Evolutionary conservation across 2,329 filamentous ascomycete genomes (phyloP).

Genomic region (Alternaria sp.): DNA sequence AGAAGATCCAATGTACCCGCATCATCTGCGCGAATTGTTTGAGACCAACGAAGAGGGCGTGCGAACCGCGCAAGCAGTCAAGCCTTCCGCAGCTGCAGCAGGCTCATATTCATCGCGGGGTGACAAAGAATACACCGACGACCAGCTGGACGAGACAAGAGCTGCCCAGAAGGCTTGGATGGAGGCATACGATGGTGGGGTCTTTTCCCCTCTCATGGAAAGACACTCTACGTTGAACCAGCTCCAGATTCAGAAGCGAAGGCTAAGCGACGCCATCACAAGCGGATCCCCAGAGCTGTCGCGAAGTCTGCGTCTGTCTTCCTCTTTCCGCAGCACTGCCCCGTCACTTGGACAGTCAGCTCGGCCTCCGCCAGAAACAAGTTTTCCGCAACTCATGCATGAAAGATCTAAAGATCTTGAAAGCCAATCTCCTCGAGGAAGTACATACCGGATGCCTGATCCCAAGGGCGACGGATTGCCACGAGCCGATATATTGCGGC

Average conservation of each 20-base stretch:
- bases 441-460: conserved; percentile 15
- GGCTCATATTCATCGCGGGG: conserved; percentile 33
- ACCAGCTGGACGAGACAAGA: conserved; percentile 25
- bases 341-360: conserved; percentile 29
- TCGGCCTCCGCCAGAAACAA: conserved; percentile 30
- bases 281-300: conserved; percentile 24
- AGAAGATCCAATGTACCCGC: conserved; percentile 48
- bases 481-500: conserved; percentile 40
- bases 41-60: background rate
- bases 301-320: conserved; percentile 33
- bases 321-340: conserved; percentile 37
- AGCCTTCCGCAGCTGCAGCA: conserved; percentile 9
- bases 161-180: conserved; percentile 43
- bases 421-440: conserved; percentile 29
- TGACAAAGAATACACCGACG: conserved; percentile 25
- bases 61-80: conserved; percentile 4
- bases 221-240: conserved; percentile 6
- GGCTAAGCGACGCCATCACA: conserved; percentile 7
- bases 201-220: conserved; percentile 37
- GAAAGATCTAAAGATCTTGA: conserved; percentile 25
- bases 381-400: conserved; percentile 32
- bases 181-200: conserved; percentile 46
- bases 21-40: conserved; percentile 23
- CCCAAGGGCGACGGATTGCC: conserved; percentile 23
- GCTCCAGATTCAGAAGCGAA: conserved; percentile 5